phyloP scores from a whole-genome alignment of 108 stramenopile species.

The Nannochloropsis oceanica region DNA sequence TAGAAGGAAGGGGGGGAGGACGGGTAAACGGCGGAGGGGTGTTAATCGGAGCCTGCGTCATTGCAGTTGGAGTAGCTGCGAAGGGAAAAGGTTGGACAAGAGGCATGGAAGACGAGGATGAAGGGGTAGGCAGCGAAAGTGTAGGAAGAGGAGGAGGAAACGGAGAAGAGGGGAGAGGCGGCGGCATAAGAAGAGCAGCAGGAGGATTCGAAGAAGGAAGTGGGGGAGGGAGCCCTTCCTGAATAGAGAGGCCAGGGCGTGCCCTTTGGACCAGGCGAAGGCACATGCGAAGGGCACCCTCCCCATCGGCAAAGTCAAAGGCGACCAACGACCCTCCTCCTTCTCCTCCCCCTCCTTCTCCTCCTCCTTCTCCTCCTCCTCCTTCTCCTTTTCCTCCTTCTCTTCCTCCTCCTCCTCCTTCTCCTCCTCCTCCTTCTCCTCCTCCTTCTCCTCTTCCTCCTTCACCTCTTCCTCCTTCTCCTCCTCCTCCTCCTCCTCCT shows the following conservation, averaged over 20 bases:
- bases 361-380: too few species aligned
- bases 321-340: not conserved
- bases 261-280: not conserved
- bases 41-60: too few species aligned
- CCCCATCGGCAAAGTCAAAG: not conserved
- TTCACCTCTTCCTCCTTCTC: too few species aligned
- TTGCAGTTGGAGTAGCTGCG: too few species aligned
- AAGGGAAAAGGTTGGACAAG: not conserved
- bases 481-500: too few species aligned
- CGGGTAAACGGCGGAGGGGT: too few species aligned
- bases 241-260: not conserved
- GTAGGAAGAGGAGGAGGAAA: not conserved
- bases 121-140: not conserved
- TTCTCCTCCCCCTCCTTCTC: not conserved
- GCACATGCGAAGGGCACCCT: not conserved
- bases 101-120: not conserved
- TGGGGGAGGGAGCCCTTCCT: not conserved
- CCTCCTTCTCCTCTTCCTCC: too few species aligned
- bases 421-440: not conserved
- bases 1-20: too few species aligned
- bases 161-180: not conserved
- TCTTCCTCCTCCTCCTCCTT: too few species aligned
- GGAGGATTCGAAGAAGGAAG: not conserved
- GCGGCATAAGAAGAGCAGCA: not conserved
- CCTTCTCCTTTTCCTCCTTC: too few species aligned